phyloP scores from a whole-genome alignment of 176 grass and related monocot genomes.

The Oryza coarctata region DNA sequence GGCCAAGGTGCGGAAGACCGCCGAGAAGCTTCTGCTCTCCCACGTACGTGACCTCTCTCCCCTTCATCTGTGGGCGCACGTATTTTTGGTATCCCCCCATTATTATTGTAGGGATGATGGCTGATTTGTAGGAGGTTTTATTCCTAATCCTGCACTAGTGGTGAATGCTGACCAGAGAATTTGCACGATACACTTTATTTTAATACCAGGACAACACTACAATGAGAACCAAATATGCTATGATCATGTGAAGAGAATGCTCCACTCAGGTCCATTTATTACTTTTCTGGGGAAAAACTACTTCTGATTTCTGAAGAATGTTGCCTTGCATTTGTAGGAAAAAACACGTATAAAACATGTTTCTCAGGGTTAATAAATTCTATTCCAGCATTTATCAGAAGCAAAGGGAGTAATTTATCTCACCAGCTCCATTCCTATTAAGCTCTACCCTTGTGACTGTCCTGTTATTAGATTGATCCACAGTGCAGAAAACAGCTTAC shows the following conservation, averaged over 20 bases:
- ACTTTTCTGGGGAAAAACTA: background rate
- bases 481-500: background rate
- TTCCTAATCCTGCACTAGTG: background rate
- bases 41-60: conserved; percentile 49
- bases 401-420: background rate
- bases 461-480: background rate
- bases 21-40: conserved; percentile 85
- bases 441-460: background rate
- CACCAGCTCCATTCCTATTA: background rate
- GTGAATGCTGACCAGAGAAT: background rate
- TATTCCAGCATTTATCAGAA: background rate
- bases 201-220: background rate
- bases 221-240: background rate
- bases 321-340: background rate
- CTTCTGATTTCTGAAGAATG: background rate
- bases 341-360: background rate
- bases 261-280: background rate
- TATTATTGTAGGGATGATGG: background rate
- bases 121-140: background rate
- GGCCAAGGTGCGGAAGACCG: conserved; percentile 94
- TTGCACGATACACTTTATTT: background rate
- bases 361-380: background rate
- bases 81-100: background rate
- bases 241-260: conserved; percentile 20
- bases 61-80: background rate